Evolutionary conservation across 2,329 filamentous ascomycete genomes (phyloP).

Genomic region (Apiospora aurea): DNA sequence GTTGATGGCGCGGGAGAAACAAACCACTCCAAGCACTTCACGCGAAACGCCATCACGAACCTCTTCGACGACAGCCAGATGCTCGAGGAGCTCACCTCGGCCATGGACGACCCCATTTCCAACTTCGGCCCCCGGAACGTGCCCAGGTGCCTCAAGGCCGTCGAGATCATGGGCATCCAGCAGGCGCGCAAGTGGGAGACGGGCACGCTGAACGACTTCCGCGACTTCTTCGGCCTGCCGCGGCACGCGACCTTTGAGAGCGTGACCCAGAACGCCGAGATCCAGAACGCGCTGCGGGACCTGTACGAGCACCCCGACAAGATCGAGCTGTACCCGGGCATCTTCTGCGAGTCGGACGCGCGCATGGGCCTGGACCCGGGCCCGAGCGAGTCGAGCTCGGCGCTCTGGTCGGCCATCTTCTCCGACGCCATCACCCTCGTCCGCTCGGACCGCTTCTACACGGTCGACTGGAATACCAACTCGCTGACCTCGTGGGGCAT

Average conservation of each 20-base stretch:
- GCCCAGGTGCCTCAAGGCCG: conserved; percentile 62
- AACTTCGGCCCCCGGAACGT: conserved; percentile 51
- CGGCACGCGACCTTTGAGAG: conserved; percentile 63
- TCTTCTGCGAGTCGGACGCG: conserved; percentile 68
- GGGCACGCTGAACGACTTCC: conserved; percentile 69
- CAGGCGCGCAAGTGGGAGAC: conserved; percentile 69
- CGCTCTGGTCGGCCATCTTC: conserved; percentile 63
- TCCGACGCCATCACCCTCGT: conserved; percentile 68
- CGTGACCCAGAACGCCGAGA: conserved; percentile 63
- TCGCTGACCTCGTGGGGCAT: conserved; percentile 53
- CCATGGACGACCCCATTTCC: background rate
- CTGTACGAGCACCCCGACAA: conserved; percentile 70
- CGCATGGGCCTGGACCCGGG: conserved; percentile 34
- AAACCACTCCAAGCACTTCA: background rate
- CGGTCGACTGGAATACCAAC: conserved; percentile 35
- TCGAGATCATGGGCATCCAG: conserved; percentile 69
- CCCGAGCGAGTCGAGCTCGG: conserved; percentile 59
- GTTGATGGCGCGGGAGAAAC: background rate
- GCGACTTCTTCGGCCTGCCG: conserved; percentile 67
- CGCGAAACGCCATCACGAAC: background rate
- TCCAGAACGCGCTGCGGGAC: conserved; percentile 61
- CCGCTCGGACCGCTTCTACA: conserved; percentile 58
- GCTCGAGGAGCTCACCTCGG: background rate
- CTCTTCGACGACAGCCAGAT: background rate
- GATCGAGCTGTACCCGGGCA: conserved; percentile 74